Evolutionary conservation across 345 rosid genomes (phyloP).

Genomic region (Arabidopsis arenosa): DNA sequence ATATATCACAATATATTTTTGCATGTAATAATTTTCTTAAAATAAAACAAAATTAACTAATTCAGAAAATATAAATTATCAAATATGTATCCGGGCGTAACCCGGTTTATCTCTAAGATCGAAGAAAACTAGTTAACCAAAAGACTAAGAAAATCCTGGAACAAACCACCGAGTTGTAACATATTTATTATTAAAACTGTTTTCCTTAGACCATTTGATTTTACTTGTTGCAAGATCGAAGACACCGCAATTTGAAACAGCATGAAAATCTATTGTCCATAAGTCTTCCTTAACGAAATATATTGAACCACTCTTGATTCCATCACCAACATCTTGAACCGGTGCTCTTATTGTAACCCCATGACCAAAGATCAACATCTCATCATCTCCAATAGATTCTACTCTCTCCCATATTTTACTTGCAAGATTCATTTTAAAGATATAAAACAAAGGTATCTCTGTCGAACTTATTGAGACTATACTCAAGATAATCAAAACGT

Average conservation of each 20-base stretch:
- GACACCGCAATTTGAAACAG: background rate
- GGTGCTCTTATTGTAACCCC: background rate
- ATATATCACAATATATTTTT: no score
- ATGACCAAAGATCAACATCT: background rate
- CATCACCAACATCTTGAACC: conserved; percentile 13
- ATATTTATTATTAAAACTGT: background rate
- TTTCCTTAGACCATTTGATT: background rate
- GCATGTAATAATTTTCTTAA: no score
- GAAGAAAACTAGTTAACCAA: background rate
- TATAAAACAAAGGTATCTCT: background rate
- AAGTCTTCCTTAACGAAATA: background rate
- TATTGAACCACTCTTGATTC: background rate
- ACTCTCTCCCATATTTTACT: background rate
- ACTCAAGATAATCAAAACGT: no score
- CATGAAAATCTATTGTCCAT: background rate
- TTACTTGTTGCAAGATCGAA: background rate
- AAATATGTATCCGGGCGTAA: no score
- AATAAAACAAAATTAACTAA: no score
- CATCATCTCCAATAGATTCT: background rate
- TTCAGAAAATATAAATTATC: no score
- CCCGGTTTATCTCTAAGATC: background rate
- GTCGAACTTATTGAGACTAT: background rate
- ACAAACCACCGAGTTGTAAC: background rate
- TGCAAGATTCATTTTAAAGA: conserved; percentile 6
- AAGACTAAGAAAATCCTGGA: background rate